Conservation (phyloP, 2,329 filamentous ascomycete genomes). For the Pseudopyricularia cyperi region DNA sequence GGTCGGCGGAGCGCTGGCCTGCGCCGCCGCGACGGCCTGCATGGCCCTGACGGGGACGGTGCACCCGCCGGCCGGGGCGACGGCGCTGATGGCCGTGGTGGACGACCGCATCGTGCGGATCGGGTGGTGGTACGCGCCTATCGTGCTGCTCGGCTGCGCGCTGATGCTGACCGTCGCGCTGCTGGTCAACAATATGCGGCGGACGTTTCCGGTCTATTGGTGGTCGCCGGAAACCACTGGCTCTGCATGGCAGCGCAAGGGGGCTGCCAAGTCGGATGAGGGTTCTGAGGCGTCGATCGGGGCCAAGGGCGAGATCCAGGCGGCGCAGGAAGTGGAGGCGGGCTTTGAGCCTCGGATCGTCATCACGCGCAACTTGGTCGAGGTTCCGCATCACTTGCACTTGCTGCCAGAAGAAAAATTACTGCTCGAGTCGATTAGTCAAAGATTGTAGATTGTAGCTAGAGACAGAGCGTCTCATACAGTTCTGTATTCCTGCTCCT, state of each 20-base stretch:
- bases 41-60: conserved; percentile 63
- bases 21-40: conserved; percentile 45
- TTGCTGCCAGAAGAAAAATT: not conserved
- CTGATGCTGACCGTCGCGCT: conserved; percentile 52
- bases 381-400: not conserved
- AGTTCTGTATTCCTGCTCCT: not conserved
- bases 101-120: conserved; percentile 38
- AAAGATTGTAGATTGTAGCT: not conserved
- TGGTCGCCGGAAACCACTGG: conserved; percentile 34
- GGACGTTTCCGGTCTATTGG: conserved; percentile 58
- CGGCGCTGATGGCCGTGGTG: conserved; percentile 54
- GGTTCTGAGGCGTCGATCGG: not conserved
- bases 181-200: conserved; percentile 56
- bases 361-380: not conserved
- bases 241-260: not conserved
- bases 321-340: not conserved
- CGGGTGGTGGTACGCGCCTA: conserved; percentile 56
- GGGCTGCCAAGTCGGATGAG: not conserved
- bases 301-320: not conserved
- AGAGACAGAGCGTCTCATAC: not conserved
- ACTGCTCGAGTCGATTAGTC: not conserved
- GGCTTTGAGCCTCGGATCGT: not conserved
- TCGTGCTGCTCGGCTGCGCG: conserved; percentile 45
- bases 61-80: conserved; percentile 64
- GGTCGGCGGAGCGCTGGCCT: conserved; percentile 52